phyloP scores from a whole-genome alignment of 2,329 filamentous ascomycete genomes.

The Neospermospora avenae region DNA sequence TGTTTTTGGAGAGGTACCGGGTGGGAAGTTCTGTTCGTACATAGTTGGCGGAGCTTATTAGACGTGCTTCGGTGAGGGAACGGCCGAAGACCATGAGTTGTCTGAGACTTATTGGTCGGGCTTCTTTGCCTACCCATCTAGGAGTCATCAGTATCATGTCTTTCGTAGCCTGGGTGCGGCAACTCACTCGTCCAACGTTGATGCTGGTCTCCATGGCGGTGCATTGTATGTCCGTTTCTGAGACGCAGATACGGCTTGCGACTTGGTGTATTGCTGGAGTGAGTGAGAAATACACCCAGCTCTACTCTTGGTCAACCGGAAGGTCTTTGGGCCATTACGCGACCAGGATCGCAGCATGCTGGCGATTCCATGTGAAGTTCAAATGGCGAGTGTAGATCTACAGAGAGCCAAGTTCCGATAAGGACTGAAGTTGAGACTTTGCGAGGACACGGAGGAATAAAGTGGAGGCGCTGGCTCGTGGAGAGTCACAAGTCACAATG shows the following conservation, averaged over 20 bases:
- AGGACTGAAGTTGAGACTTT: neutral
- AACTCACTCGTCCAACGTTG: slow-evolving; percentile 61
- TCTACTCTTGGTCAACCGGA: slow-evolving; percentile 27
- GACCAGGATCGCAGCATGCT: slow-evolving; percentile 36
- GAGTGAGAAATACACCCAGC: slow-evolving; percentile 13
- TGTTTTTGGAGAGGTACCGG: slow-evolving; percentile 48
- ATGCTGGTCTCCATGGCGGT: slow-evolving; percentile 59
- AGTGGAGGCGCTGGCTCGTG: neutral
- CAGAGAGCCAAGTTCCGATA: neutral
- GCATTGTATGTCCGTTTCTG: slow-evolving; percentile 22
- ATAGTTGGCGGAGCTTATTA: slow-evolving; percentile 96
- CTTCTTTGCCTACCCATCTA: slow-evolving; percentile 91
- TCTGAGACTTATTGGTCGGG: slow-evolving; percentile 90
- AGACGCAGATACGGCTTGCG: neutral
- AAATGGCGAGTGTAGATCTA: neutral
- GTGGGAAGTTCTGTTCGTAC: slow-evolving; percentile 92
- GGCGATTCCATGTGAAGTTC: slow-evolving; percentile 33
- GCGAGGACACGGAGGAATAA: neutral
- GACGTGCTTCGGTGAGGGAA: slow-evolving; percentile 81
- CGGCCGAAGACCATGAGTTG: slow-evolving; percentile 97
- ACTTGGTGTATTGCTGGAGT: slow-evolving; percentile 3
- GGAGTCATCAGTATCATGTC: slow-evolving; percentile 12
- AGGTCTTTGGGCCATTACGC: slow-evolving; percentile 33
- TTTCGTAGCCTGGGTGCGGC: neutral
- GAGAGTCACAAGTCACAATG: slow-evolving; percentile 3